Evolutionary conservation across 257 asterid genomes (phyloP).

Genomic region (Oldenlandia corymbosa): DNA sequence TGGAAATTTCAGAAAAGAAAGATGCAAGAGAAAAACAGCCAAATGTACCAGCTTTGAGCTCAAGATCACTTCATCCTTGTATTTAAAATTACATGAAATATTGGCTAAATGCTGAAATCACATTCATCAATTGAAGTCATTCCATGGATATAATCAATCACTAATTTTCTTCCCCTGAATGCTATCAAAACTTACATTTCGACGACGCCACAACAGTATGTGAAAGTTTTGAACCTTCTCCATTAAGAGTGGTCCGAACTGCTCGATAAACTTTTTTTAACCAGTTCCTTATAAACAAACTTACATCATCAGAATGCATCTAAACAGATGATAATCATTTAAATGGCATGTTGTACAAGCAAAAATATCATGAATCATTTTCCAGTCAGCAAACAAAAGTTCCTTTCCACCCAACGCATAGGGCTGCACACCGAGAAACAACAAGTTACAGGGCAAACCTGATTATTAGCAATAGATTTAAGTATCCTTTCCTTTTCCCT

Average conservation of each 20-base stretch:
- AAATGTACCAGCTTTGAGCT: neutral
- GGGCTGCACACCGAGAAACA: constrained; percentile 12
- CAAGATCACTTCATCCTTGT: neutral
- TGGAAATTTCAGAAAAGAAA: neutral
- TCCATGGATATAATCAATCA: neutral
- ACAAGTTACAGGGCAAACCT: constrained; percentile 41
- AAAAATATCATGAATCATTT: neutral
- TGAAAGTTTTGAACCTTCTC: neutral
- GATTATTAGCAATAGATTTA: constrained; percentile 89
- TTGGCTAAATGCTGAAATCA: no score
- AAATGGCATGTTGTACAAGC: neutral
- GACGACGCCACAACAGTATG: no score
- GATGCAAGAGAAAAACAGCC: neutral
- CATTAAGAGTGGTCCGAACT: no score
- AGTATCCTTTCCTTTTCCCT: constrained; percentile 92
- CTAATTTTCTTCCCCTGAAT: no score
- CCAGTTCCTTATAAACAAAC: no score
- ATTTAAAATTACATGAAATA: neutral
- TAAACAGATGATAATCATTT: neutral
- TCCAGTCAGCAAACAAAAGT: neutral
- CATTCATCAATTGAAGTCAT: neutral
- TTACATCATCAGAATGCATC: neutral
- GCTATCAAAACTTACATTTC: no score
- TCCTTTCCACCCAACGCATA: constrained; percentile 7
- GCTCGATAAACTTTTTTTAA: no score